phyloP scores from a whole-genome alignment of 2,329 filamentous ascomycete species.

The Chaetomium strumarium region DNA sequence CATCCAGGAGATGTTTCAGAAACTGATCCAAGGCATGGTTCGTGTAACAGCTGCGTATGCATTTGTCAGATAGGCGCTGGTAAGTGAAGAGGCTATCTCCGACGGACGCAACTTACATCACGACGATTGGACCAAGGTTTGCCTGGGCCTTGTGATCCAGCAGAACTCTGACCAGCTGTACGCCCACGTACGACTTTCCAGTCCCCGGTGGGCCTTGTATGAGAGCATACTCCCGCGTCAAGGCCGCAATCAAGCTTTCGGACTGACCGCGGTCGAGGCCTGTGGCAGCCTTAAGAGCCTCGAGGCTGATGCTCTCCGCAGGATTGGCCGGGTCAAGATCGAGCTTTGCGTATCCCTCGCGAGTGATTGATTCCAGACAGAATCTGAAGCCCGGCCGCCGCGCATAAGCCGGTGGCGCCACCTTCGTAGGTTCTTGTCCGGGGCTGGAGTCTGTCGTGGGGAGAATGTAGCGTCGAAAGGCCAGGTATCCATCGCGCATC shows the following conservation, averaged over 20 bases:
- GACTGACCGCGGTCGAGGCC: slow-evolving; percentile 48
- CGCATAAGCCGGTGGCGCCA: background rate
- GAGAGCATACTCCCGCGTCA: slow-evolving; percentile 50
- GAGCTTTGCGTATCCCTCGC: background rate
- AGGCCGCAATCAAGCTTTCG: slow-evolving; percentile 44
- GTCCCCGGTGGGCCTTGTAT: slow-evolving; percentile 69
- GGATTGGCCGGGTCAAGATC: background rate
- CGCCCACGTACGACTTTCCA: slow-evolving; percentile 58
- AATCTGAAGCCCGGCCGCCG: slow-evolving; percentile 12
- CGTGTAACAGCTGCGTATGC: slow-evolving; percentile 42
- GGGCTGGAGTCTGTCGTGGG: background rate
- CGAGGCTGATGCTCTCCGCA: background rate
- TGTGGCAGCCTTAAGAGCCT: slow-evolving; percentile 17
- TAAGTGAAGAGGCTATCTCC: background rate
- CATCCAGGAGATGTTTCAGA: slow-evolving; percentile 52
- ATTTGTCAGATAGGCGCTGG: background rate
- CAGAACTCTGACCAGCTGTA: slow-evolving; percentile 51
- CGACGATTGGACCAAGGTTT: slow-evolving; percentile 41
- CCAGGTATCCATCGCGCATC: slow-evolving; percentile 7
- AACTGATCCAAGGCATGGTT: slow-evolving; percentile 50
- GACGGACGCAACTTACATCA: slow-evolving; percentile 25
- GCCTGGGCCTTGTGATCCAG: slow-evolving; percentile 37
- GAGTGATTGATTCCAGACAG: background rate
- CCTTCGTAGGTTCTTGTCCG: background rate
- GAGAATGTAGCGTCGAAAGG: slow-evolving; percentile 14